These are phyloP conservation scores for Caryopteris hybrid DNA, from an alignment of 305 asterid species.

Conservation along the genomic window DNA sequence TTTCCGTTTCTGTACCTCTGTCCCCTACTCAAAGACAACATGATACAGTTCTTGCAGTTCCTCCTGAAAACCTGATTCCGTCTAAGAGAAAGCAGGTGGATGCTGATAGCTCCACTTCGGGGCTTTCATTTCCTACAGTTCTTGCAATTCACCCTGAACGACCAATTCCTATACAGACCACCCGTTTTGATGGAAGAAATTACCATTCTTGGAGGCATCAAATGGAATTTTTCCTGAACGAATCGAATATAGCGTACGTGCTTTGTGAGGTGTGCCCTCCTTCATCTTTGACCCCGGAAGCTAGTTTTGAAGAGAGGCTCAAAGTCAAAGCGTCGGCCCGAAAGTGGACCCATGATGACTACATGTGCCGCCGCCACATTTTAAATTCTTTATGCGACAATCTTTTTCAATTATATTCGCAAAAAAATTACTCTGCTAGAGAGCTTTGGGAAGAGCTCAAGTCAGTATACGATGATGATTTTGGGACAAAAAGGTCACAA, in stretches of 20 bases:
- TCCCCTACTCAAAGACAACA: constrained; percentile 20
- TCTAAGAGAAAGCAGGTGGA: constrained; percentile 18
- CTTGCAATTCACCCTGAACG: constrained; percentile 12
- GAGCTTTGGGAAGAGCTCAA: constrained; percentile 76
- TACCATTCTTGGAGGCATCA: constrained; percentile 64
- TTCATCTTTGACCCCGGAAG: constrained; percentile 20
- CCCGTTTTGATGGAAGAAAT: constrained; percentile 57
- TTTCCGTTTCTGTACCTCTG: constrained; percentile 17
- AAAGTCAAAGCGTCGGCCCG: constrained; percentile 26
- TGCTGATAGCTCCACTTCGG: constrained; percentile 3
- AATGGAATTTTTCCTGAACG: constrained; percentile 54
- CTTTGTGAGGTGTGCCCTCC: constrained; percentile 51
- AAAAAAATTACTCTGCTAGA: constrained; percentile 38
- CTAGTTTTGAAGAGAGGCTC: constrained; percentile 30
- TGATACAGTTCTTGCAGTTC: constrained; percentile 9
- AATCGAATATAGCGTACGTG: constrained; percentile 54
- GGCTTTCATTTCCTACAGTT: constrained; percentile 17
- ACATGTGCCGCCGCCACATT: constrained; percentile 54
- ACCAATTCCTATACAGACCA: constrained; percentile 45
- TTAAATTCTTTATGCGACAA: constrained; percentile 55
- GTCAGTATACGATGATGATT: constrained; percentile 47
- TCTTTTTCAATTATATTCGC: constrained; percentile 49
- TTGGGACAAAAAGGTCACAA: constrained; percentile 61
- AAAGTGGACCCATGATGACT: constrained; percentile 61
- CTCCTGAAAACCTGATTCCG: not conserved